These are phyloP conservation scores for Litchi chinensis DNA, from an alignment of 345 rosid species.

Conservation along the genomic window DNA sequence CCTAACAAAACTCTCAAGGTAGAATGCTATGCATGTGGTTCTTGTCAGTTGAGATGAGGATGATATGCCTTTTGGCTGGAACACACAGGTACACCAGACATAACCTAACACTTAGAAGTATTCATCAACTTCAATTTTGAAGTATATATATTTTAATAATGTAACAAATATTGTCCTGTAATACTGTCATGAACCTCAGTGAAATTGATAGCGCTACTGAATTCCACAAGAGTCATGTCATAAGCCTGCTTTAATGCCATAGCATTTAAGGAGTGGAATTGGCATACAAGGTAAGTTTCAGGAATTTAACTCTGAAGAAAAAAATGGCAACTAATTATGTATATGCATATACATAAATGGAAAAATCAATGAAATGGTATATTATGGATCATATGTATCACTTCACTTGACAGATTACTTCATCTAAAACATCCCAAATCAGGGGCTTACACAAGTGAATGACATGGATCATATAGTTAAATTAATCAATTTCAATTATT, in stretches of 20 bases:
- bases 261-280: neutral
- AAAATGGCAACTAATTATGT: neutral
- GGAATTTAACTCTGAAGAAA: neutral
- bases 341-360: neutral
- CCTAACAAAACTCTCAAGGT: slow-evolving; percentile 7
- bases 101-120: slow-evolving; percentile 1
- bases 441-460: neutral
- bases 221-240: slow-evolving; percentile 3
- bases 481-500: neutral
- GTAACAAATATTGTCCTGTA: neutral
- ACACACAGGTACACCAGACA: slow-evolving; percentile 18
- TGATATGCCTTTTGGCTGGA: slow-evolving; percentile 4
- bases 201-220: neutral
- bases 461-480: neutral
- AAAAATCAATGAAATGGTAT: neutral
- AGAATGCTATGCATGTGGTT: slow-evolving; percentile 21
- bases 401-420: neutral
- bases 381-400: neutral
- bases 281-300: neutral
- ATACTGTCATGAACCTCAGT: neutral
- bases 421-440: neutral
- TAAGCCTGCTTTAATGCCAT: neutral
- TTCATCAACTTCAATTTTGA: slow-evolving; percentile 18
- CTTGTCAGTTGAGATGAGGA: slow-evolving; percentile 13
- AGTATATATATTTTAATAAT: slow-evolving; percentile 1